Conservation (phyloP, 2,329 filamentous ascomycete genomes). For the Ilyonectria sp. region DNA sequence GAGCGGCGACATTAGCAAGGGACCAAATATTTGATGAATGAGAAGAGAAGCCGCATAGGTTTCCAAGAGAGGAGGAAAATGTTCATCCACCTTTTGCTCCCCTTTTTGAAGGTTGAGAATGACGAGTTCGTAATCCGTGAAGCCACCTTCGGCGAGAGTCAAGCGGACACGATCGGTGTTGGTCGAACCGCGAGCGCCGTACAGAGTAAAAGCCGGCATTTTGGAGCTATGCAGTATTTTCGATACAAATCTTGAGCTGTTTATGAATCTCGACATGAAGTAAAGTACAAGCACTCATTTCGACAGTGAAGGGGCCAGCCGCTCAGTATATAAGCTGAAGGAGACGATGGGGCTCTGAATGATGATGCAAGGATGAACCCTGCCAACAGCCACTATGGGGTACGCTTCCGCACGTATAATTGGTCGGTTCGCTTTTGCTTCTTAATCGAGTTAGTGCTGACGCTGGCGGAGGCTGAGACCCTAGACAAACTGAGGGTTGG, state of each 20-base stretch:
- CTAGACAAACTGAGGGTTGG: too few species aligned
- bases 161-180: constrained; percentile 61
- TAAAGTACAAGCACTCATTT: constrained; percentile 1
- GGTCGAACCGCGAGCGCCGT: constrained; percentile 57
- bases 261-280: constrained; percentile 50
- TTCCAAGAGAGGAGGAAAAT: constrained; percentile 2
- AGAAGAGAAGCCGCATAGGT: neutral
- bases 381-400: constrained; percentile 3
- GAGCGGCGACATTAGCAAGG: constrained; percentile 42
- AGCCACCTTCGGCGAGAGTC: constrained; percentile 60
- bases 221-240: constrained; percentile 50
- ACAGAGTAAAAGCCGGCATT: constrained; percentile 61
- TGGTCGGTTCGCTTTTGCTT: constrained; percentile 52
- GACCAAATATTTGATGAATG: neutral
- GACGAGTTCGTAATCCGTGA: constrained; percentile 59
- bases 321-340: constrained; percentile 28
- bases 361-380: constrained; percentile 17
- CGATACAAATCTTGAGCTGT: constrained; percentile 43
- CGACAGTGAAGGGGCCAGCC: neutral
- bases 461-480: neutral
- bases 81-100: constrained; percentile 57
- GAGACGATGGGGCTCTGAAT: constrained; percentile 6
- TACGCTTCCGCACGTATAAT: constrained; percentile 35
- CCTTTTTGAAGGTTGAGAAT: constrained; percentile 56
- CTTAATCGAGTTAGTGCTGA: constrained; percentile 48